Evolutionary conservation across 2,329 filamentous ascomycete genomes (phyloP), one percentile per base, ranked within the genome.

Genomic region (Aspergillus versicolor): DNA sequence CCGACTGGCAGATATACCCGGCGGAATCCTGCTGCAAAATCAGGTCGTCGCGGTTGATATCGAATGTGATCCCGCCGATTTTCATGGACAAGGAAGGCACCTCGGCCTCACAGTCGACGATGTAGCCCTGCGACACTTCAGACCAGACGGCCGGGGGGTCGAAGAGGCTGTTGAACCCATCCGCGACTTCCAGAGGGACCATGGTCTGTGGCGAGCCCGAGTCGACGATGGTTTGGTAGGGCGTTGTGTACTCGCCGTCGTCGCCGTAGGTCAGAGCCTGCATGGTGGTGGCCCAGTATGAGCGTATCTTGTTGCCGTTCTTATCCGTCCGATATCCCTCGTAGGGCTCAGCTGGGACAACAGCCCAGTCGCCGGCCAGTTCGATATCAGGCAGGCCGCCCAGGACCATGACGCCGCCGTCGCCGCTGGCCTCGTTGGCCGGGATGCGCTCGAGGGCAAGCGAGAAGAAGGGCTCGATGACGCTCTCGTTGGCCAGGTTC

Each of bases 361-460:
- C 59, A 1, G 52, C 58, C 13, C 40, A 66, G 34, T 54, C 43
- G n/a, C 56, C 52, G 0, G 42, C 24, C 6, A 59, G 56, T 15
- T 51, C 21, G 2, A 61, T 44, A 2, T 63, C 61, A 9, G 63
- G 61, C 11, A 66, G 19, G 15, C 64, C 64, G 9, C 64, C 63
- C 1, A 66, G 63, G 3, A 63, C 60, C 19, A 66, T 50, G 30
- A 62, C 62, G 8, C 64, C 64, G 1, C 59, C 59, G 15, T 48
- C 48, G 24, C 55, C 55, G 27, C 24, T 42, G 7, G 55, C 55
- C 21, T 72, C 66, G 48, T 45, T 17, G 8, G 46, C 37, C 5
- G 51, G 19, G 2, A 85, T 70, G 12, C 83, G 76, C 22, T 79
- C 77, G 17, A 84, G 46, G 8, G 58, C 58, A 22, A 60, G 48